A percentile compares a stretch with the other conserved stretches of the same genome.
phyloP scores from a whole-genome alignment of 345 rosid species.

The Salix brachista region DNA sequence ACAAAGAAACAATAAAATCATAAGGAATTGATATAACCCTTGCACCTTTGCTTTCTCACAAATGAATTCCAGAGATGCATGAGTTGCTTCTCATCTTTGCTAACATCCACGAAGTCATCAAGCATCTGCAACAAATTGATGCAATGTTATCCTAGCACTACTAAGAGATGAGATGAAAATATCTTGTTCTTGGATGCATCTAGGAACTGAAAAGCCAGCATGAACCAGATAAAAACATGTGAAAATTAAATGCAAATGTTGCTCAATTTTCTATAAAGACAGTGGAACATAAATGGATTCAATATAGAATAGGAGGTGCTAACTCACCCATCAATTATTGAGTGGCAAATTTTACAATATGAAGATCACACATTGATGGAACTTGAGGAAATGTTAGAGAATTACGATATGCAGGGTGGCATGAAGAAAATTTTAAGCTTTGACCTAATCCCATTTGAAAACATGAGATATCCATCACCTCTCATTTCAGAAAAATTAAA shows the following conservation, averaged over 20 bases:
- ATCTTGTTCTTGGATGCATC: not conserved
- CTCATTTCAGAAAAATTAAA: not conserved
- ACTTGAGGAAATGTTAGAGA: too few species aligned
- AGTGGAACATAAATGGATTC: too few species aligned
- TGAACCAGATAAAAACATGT: not conserved
- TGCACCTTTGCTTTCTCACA: conserved; percentile 86
- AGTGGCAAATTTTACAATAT: too few species aligned
- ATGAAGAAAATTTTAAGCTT: not conserved
- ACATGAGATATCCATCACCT: not conserved
- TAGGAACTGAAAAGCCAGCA: not conserved
- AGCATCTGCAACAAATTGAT: conserved; percentile 64
- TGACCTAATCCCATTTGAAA: not conserved
- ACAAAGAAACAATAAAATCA: not conserved
- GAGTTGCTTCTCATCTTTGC: conserved; percentile 86
- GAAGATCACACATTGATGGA: too few species aligned
- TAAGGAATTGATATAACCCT: not conserved
- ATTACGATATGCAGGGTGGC: not conserved
- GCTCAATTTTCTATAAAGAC: too few species aligned
- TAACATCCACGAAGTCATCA: conserved; percentile 96
- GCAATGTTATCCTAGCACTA: not conserved
- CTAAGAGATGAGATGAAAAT: not conserved
- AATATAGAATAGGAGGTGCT: too few species aligned
- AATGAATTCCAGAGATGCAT: conserved; percentile 99
- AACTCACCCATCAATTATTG: too few species aligned
- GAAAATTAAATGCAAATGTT: not conserved